phyloP scores from a whole-genome alignment of 148 eudicot genomes.

The Rhododendron griersonianum region DNA sequence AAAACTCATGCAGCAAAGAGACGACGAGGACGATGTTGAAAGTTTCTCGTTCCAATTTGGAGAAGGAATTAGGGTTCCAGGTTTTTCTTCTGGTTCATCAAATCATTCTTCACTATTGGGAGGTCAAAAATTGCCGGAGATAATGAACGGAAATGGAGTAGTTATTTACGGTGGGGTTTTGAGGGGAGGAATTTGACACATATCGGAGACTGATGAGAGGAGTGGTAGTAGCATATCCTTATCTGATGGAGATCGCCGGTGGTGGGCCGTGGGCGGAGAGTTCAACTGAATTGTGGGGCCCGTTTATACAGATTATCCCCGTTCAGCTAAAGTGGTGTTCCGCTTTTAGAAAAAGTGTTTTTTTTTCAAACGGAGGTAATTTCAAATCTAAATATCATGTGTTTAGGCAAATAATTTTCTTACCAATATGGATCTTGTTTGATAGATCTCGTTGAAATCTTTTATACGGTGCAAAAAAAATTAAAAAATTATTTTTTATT shows the following conservation, averaged over 20 bases:
- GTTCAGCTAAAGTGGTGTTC: too few relatives aligned
- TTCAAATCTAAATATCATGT: too few relatives aligned
- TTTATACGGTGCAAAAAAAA: too few relatives aligned
- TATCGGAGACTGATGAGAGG: too few relatives aligned
- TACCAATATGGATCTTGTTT: too few relatives aligned
- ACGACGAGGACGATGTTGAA: neutral
- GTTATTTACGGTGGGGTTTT: neutral
- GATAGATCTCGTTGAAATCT: too few relatives aligned
- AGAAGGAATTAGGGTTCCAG: neutral
- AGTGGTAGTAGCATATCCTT: neutral
- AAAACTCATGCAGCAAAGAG: conserved; percentile 11
- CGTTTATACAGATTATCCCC: neutral
- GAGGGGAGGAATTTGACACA: neutral
- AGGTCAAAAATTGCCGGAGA: neutral
- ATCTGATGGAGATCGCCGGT: too few relatives aligned
- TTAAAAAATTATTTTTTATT: too few relatives aligned
- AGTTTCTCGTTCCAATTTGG: neutral
- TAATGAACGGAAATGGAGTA: neutral
- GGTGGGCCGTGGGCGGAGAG: neutral
- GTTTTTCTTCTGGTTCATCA: neutral
- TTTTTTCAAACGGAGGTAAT: too few relatives aligned
- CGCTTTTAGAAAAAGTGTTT: too few relatives aligned
- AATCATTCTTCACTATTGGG: neutral
- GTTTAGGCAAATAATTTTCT: too few relatives aligned
- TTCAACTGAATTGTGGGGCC: neutral